Conservation (phyloP, 2,329 filamentous ascomycete genomes). For the Aureobasidium sp. region DNA sequence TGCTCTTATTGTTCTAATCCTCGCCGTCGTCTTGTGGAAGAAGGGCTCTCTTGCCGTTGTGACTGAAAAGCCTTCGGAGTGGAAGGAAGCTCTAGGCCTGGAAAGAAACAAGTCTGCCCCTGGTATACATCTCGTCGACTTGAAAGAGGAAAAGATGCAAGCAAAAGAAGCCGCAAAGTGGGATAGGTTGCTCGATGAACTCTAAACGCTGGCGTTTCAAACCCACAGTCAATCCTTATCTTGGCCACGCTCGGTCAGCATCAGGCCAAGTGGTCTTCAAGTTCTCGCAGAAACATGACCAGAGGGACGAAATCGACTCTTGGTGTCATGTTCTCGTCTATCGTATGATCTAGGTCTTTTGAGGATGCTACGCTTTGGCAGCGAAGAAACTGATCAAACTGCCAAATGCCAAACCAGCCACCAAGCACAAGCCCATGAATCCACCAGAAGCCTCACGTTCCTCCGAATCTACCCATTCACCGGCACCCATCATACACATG, state of each 20-base stretch:
- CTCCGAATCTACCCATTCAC: slow-evolving; percentile 69
- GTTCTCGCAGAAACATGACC: too few relatives aligned
- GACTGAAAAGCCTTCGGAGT: slow-evolving; percentile 12
- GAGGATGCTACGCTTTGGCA: slow-evolving; percentile 37
- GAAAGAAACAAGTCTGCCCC: slow-evolving; percentile 6
- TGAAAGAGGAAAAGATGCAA: background rate
- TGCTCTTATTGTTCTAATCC: slow-evolving; percentile 3
- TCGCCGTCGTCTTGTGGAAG: slow-evolving; percentile 9
- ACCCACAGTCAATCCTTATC: too few relatives aligned
- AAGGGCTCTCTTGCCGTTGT: slow-evolving; percentile 11
- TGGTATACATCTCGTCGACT: slow-evolving; percentile 16
- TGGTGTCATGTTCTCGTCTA: too few relatives aligned
- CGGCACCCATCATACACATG: slow-evolving; percentile 85
- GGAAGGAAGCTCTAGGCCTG: slow-evolving; percentile 10
- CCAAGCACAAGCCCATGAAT: slow-evolving; percentile 90
- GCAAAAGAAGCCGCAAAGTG: slow-evolving; percentile 15
- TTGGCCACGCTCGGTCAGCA: too few relatives aligned
- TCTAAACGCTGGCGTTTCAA: slow-evolving; percentile 1
- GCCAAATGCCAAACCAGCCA: slow-evolving; percentile 73
- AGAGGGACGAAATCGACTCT: too few relatives aligned
- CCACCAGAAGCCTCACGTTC: slow-evolving; percentile 85
- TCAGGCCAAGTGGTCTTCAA: too few relatives aligned
- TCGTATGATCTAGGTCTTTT: background rate
- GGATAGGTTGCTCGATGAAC: slow-evolving; percentile 18
- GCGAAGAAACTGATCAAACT: slow-evolving; percentile 82